Evolutionary conservation across 2,329 filamentous ascomycete species (phyloP).

Genomic region (Parastagonospora avenae): DNA sequence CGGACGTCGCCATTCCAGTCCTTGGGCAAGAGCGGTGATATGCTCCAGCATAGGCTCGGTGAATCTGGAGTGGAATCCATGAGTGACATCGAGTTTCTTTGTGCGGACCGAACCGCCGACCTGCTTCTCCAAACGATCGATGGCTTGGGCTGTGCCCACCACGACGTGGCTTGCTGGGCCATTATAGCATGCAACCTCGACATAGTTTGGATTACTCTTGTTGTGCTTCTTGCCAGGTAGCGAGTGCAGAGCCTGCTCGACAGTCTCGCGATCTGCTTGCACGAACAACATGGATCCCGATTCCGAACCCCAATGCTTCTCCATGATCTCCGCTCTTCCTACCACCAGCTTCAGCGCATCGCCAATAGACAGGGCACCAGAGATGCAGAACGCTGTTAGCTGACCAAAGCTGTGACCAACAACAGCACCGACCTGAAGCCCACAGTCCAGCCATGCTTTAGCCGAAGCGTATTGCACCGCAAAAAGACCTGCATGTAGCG

Average conservation of each 20-base stretch:
- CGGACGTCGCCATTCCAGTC: constrained; percentile 37
- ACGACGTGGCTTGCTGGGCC: constrained; percentile 49
- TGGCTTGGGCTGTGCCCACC: constrained; percentile 26
- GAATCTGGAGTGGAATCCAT: constrained; percentile 31
- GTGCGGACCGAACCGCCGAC: background rate
- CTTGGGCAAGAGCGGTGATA: constrained; percentile 19
- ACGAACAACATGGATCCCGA: constrained; percentile 42
- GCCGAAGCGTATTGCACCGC: constrained; percentile 40
- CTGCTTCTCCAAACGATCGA: constrained; percentile 24
- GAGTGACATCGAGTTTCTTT: constrained; percentile 25
- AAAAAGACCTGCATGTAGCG: constrained; percentile 37
- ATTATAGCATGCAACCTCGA: constrained; percentile 53
- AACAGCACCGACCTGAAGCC: constrained; percentile 10
- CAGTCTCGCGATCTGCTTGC: no score
- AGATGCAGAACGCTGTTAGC: constrained; percentile 44
- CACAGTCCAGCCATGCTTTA: constrained; percentile 30
- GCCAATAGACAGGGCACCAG: constrained; percentile 36
- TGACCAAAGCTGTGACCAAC: constrained; percentile 51
- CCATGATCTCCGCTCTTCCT: constrained; percentile 41
- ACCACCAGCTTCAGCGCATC: constrained; percentile 38
- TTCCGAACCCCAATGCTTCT: constrained; percentile 42
- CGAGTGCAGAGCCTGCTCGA: no score
- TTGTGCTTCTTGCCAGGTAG: background rate
- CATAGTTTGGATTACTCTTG: background rate
- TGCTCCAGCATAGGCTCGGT: constrained; percentile 29